phyloP scores from a whole-genome alignment of 1,139 yeast genomes.

The Fermentozyma sake region DNA sequence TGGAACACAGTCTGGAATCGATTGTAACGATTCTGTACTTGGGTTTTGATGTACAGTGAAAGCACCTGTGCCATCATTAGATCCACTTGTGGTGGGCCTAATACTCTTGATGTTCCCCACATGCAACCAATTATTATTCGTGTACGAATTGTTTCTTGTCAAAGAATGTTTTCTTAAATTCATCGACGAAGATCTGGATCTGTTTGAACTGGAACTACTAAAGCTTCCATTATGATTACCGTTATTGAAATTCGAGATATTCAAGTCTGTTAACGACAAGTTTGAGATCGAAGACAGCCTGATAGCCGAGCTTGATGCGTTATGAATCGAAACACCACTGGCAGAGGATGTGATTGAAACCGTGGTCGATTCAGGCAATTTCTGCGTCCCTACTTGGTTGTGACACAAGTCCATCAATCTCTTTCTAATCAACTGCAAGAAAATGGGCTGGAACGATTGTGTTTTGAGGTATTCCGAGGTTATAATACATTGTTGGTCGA shows the following conservation, averaged over 20 bases:
- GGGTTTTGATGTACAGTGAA: constrained; percentile 21
- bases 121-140: constrained; percentile 40
- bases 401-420: constrained; percentile 40
- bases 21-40: constrained; percentile 42
- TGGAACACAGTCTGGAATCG: constrained; percentile 44
- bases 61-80: too few relatives aligned
- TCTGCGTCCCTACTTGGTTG: constrained; percentile 9
- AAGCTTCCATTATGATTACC: constrained; percentile 1
- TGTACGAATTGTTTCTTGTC: constrained; percentile 39
- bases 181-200: constrained; percentile 23
- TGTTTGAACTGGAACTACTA: constrained; percentile 5
- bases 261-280: constrained; percentile 39
- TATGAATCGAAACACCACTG: constrained; percentile 11
- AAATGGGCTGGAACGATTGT: constrained; percentile 35
- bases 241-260: constrained; percentile 29
- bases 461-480: constrained; percentile 30
- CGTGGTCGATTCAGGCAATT: constrained; percentile 27
- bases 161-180: constrained; percentile 43
- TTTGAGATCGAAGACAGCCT: constrained; percentile 40
- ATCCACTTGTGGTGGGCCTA: constrained; percentile 18
- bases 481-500: constrained; percentile 33
- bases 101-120: constrained; percentile 41
- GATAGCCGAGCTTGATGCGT: constrained; percentile 2
- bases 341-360: constrained; percentile 12
- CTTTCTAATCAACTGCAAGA: constrained; percentile 40